phyloP scores from a whole-genome alignment of 768 basidiomycete genomes.

The Hericium coralloides region DNA sequence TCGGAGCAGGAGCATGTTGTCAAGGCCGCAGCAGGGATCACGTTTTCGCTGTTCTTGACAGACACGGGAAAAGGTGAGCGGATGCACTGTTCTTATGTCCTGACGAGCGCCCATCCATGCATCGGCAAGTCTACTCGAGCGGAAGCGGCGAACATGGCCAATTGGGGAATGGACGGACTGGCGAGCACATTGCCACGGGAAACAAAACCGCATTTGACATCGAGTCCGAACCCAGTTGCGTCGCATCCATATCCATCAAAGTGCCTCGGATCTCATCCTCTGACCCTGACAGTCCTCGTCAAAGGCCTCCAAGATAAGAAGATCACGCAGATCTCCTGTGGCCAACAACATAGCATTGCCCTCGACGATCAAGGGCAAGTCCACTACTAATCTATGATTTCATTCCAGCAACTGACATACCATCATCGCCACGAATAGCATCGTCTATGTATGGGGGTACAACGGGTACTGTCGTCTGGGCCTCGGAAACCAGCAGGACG shows the following conservation, averaged over 20 bases:
- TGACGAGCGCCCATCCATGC: background rate
- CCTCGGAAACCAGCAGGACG: conserved; percentile 77
- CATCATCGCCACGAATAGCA: conserved; percentile 29
- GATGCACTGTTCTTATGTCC: background rate
- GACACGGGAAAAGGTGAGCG: conserved; percentile 67
- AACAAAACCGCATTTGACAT: conserved; percentile 81
- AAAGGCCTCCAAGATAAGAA: conserved; percentile 69
- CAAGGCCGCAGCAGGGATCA: conserved; percentile 73
- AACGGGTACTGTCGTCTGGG: conserved; percentile 90
- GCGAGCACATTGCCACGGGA: conserved; percentile 83
- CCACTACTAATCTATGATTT: background rate
- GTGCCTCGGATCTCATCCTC: too few relatives aligned
- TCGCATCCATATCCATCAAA: background rate
- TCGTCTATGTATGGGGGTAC: conserved; percentile 82
- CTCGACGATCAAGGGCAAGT: conserved; percentile 67
- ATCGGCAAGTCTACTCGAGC: conserved; percentile 63
- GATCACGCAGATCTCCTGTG: conserved; percentile 76
- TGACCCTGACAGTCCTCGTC: conserved; percentile 46
- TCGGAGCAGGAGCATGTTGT: conserved; percentile 59
- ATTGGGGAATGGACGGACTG: conserved; percentile 85
- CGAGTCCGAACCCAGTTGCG: conserved; percentile 57
- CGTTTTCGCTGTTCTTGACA: conserved; percentile 78
- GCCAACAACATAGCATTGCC: conserved; percentile 81
- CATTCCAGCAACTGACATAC: background rate
- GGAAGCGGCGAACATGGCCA: conserved; percentile 93